These are phyloP conservation scores for Anisodus acutangulus DNA, from an alignment of 257 asterid species.

Conservation along the genomic window DNA sequence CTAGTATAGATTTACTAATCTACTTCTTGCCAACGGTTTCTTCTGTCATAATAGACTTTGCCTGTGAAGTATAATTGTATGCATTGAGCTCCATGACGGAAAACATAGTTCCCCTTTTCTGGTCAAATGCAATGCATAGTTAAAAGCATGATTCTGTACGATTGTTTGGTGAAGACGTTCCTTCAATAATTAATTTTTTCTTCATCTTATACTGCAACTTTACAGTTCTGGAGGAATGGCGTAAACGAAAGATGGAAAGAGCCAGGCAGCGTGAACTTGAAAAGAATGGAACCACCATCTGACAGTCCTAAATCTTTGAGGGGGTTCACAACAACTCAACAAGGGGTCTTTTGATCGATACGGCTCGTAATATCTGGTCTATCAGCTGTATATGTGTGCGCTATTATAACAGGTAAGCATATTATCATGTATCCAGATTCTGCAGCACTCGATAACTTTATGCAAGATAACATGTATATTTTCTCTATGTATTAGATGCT, in stretches of 20 bases:
- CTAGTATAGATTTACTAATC: neutral
- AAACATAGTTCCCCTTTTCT: no score
- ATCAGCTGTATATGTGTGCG: neutral
- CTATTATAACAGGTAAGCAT: neutral
- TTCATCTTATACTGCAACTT: neutral
- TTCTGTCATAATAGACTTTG: neutral
- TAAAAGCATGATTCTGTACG: neutral
- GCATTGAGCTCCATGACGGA: neutral
- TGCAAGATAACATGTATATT: neutral
- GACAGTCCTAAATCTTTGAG: neutral
- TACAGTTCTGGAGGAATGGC: conserved; percentile 91
- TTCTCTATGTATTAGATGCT: neutral
- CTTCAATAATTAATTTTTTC: neutral
- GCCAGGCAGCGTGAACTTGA: conserved; percentile 70
- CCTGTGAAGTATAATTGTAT: neutral
- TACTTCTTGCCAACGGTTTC: neutral
- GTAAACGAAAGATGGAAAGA: conserved; percentile 87
- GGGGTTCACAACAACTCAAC: neutral
- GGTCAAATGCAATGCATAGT: no score
- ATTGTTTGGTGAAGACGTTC: neutral
- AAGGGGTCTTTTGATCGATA: neutral
- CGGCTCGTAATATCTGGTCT: neutral
- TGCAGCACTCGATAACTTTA: neutral
- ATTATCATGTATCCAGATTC: neutral
- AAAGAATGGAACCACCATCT: conserved; percentile 43